phyloP scores from a whole-genome alignment of 108 stramenopile genomes.

The Cyclostephanos tholiformis region DNA sequence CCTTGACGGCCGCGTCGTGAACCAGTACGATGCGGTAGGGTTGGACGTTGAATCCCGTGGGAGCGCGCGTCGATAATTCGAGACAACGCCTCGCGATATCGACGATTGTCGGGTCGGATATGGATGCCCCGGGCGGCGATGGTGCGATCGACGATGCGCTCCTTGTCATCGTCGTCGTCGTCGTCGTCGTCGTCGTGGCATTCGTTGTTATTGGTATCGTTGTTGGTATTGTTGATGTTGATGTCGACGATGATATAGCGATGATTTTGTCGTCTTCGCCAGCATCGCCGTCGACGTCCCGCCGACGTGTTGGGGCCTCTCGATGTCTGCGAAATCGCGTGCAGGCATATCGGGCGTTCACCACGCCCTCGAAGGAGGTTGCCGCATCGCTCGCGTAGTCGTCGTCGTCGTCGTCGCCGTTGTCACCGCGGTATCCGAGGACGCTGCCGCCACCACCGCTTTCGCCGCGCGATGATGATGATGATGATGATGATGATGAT shows the following conservation, averaged over 20 bases:
- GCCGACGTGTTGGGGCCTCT: slow-evolving; percentile 34
- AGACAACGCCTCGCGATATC: slow-evolving; percentile 52
- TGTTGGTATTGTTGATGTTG: slow-evolving; percentile 4
- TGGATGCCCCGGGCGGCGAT: slow-evolving; percentile 42
- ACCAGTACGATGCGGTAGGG: slow-evolving; percentile 88
- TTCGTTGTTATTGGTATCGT: too few species aligned
- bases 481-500: too few species aligned
- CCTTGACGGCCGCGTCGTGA: slow-evolving; percentile 58
- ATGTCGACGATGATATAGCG: not conserved
- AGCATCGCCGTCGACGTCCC: not conserved
- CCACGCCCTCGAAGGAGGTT: slow-evolving; percentile 26
- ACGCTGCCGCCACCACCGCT: too few species aligned
- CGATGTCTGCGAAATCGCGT: slow-evolving; percentile 42
- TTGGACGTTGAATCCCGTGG: slow-evolving; percentile 90
- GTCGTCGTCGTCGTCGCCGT: not conserved
- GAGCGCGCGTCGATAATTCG: slow-evolving; percentile 65
- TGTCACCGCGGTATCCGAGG: not conserved
- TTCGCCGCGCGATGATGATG: too few species aligned
- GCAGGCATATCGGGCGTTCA: slow-evolving; percentile 43
- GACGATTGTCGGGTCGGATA: slow-evolving; percentile 53
- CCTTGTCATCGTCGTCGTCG: not conserved
- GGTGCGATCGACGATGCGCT: not conserved
- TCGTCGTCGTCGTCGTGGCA: too few species aligned
- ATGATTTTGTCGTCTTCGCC: not conserved
- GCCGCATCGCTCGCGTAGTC: not conserved